A percentile compares a stretch with the other conserved stretches of the same genome.
Evolutionary conservation across 1,139 yeast species (phyloP).

Genomic region (Hemisphaericaspora subhashii): DNA sequence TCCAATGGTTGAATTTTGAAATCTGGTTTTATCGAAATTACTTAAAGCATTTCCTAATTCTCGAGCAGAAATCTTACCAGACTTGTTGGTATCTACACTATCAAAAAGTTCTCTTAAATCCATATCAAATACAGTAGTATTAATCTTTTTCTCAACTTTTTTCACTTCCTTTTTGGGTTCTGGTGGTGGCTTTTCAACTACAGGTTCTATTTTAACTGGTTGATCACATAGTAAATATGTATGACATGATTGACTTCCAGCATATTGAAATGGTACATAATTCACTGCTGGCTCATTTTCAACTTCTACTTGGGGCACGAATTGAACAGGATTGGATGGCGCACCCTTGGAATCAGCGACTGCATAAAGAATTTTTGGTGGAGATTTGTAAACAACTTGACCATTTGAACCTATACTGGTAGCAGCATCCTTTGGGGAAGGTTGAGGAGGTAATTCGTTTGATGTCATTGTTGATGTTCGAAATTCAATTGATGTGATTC

Average conservation of each 20-base stretch:
- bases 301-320: constrained; percentile 7
- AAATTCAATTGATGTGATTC: too few species aligned
- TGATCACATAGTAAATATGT: constrained; percentile 18
- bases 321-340: constrained; percentile 12
- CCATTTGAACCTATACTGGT: constrained; percentile 19
- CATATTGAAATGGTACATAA: constrained; percentile 18
- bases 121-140: constrained; percentile 29
- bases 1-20: constrained; percentile 60
- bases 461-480: background rate
- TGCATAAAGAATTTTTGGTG: constrained; percentile 14
- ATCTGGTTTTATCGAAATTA: constrained; percentile 65
- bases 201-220: constrained; percentile 12
- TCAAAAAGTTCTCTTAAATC: constrained; percentile 56
- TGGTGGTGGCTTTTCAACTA: constrained; percentile 15
- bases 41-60: constrained; percentile 64
- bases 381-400: constrained; percentile 17
- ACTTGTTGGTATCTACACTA: constrained; percentile 52
- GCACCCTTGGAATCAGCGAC: background rate
- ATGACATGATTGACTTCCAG: constrained; percentile 19
- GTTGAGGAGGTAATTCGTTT: constrained; percentile 44
- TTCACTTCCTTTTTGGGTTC: constrained; percentile 5
- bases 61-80: constrained; percentile 57
- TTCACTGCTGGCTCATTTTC: constrained; percentile 10
- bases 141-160: constrained; percentile 18
- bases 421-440: constrained; percentile 49